Evolutionary conservation across 345 rosid genomes (phyloP).

Genomic region (Gossypium longicalyx): DNA sequence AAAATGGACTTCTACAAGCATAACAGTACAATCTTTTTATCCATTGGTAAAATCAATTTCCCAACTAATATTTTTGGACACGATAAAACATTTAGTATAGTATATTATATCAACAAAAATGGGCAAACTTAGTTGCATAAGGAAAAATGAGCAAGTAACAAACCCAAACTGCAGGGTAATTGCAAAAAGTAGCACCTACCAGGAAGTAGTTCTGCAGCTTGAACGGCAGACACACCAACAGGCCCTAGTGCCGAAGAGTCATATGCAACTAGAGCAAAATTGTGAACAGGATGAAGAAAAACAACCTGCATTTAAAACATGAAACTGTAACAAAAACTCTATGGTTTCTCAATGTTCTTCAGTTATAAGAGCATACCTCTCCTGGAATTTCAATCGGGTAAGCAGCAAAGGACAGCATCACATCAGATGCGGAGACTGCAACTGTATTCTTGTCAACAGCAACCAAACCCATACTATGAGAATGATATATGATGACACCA

Average conservation of each 20-base stretch:
- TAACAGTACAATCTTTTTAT: neutral
- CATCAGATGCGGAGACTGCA: conserved; percentile 76
- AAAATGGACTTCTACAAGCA: neutral
- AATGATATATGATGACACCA: conserved; percentile 84
- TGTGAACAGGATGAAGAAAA: conserved; percentile 96
- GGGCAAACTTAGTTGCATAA: neutral
- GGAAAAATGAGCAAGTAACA: neutral
- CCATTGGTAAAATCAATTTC: neutral
- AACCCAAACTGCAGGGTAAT: conserved; percentile 3
- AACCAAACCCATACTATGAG: conserved; percentile 83
- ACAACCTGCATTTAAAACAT: conserved; percentile 57
- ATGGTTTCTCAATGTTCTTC: conserved; percentile 1
- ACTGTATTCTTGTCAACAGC: conserved; percentile 91
- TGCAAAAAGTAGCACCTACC: conserved; percentile 43
- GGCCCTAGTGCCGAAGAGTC: conserved; percentile 74
- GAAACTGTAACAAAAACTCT: conserved; percentile 20
- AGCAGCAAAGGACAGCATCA: conserved; percentile 95
- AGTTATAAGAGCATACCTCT: conserved; percentile 46
- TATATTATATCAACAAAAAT: neutral
- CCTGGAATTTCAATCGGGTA: conserved; percentile 97
- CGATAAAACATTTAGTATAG: neutral
- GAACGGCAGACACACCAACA: conserved; percentile 64
- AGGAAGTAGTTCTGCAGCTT: conserved; percentile 84
- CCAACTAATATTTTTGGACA: neutral
- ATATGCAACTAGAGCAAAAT: conserved; percentile 88